Base-by-base conservation (phyloP, 192 early-diverging fungal genomes). In the Rhizoclosmatium globosum region DNA sequence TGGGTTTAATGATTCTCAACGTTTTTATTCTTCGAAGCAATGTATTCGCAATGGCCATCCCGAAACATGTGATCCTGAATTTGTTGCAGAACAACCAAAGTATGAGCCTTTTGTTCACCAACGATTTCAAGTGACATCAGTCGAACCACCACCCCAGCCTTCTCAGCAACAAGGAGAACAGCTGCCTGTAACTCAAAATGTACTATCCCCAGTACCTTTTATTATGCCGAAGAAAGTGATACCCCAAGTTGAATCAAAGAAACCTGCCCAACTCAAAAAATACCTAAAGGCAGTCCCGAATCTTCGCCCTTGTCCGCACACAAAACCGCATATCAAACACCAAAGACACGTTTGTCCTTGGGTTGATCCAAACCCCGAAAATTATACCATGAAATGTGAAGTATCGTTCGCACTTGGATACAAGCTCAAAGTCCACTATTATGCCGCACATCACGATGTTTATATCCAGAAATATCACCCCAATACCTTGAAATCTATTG, bases 381-480 rank as follows among this genome's bases (percentile, higher is more conserved):
- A 45, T 60, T n/a, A 39, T 11, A 43, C 66, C 66, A 45, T 11
- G 4, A 23, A 44, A 11, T 74, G 72, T 44, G 41, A 17, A 62
- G 58, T 43, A 39, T 17, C 58, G 9, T 74, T 74, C 59, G n/a
- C n/a, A 17, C 43, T 74, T 39, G 11, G 59, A 2, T 42, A 19
- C 59, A 62, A 43, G 6, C 56, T 74, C n/a, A 43, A 62, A 42
- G 72, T 74, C 3, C 72, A 74, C 38, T 74, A 74, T 44, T 74
- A 74, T 48, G 72, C 72, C 44, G 72, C 56, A 7, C 72, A 74
- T 21, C 61, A 74, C 44, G 72, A 62, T 39, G 31, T 74, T 46
- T 74, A 74, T 39, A 74, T 74, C 38, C 58, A 74, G 38, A 74
- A 74, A 38, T 74, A 62, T 47, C 72, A 74, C 47, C 59, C 58